phyloP scores from a whole-genome alignment of 805 yeast species.

The Metschnikowia henanensis region DNA sequence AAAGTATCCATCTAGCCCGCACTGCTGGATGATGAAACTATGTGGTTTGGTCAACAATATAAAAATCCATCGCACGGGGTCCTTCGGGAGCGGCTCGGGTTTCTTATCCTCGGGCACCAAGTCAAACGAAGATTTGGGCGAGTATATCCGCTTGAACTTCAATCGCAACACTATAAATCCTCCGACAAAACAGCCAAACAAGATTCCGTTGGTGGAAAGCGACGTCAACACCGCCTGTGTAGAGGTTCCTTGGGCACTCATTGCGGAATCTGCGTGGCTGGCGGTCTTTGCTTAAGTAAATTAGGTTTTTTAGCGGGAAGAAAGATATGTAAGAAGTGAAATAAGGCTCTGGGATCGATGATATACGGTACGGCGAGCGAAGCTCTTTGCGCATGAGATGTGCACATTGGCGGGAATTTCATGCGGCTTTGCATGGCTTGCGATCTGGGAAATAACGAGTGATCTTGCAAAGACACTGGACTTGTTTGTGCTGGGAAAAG shows the following conservation, averaged over 20 bases:
- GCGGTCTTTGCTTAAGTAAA: too few relatives aligned
- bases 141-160: conserved; percentile 70
- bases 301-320: too few relatives aligned
- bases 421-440: not conserved
- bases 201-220: conserved; percentile 61
- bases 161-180: conserved; percentile 68
- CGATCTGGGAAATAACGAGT: too few relatives aligned
- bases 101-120: conserved; percentile 53
- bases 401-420: not conserved
- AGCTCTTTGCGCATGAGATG: conserved; percentile 1
- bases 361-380: not conserved
- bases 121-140: conserved; percentile 73
- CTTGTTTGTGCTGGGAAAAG: too few relatives aligned
- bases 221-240: conserved; percentile 77
- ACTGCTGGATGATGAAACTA: conserved; percentile 74
- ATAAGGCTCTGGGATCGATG: not conserved
- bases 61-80: conserved; percentile 67
- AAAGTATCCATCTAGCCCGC: conserved; percentile 94
- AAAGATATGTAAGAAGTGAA: too few relatives aligned
- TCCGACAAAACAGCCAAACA: conserved; percentile 61
- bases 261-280: not conserved
- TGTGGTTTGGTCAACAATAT: conserved; percentile 68
- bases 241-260: conserved; percentile 21
- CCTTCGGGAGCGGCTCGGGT: conserved; percentile 74
- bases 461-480: too few relatives aligned